Evolutionary conservation across 2,329 filamentous ascomycete species (phyloP).

Genomic region (Cladosporium cucumerinum): DNA sequence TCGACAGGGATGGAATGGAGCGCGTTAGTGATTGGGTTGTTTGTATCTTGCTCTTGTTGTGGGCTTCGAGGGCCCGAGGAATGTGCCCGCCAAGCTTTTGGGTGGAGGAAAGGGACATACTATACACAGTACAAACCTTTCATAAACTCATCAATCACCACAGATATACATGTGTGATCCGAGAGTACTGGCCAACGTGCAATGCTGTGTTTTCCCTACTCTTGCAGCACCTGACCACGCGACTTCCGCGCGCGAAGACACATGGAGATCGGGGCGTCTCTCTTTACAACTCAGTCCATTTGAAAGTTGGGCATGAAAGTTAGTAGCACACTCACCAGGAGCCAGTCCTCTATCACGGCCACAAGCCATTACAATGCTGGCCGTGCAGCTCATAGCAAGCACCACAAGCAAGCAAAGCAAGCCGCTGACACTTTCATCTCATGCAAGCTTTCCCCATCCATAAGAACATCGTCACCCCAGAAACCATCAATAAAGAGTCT

Average conservation of each 20-base stretch:
- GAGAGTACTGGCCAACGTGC: background rate
- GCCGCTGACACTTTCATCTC: background rate
- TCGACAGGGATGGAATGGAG: slow-evolving; percentile 5
- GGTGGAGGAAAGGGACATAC: background rate
- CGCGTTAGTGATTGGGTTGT: slow-evolving; percentile 9
- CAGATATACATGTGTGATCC: background rate
- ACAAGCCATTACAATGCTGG: background rate
- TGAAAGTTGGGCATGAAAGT: background rate
- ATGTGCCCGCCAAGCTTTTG: slow-evolving; percentile 11
- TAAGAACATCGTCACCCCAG: background rate
- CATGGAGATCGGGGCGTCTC: background rate
- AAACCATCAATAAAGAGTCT: background rate
- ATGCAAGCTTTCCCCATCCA: background rate
- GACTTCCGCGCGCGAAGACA: background rate
- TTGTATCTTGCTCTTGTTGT: slow-evolving; percentile 13
- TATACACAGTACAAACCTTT: background rate
- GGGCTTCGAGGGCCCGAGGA: background rate
- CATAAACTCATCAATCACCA: background rate
- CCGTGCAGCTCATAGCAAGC: background rate
- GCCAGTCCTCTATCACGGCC: background rate
- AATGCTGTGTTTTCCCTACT: background rate
- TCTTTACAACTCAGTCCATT: background rate
- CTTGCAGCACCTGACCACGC: background rate
- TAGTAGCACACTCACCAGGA: background rate
- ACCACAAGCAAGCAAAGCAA: background rate